Percentiles rank a stretch among this genome's conserved stretches.
Conservation (phyloP, 345 rosid species). For the Melastoma malabathricum region DNA sequence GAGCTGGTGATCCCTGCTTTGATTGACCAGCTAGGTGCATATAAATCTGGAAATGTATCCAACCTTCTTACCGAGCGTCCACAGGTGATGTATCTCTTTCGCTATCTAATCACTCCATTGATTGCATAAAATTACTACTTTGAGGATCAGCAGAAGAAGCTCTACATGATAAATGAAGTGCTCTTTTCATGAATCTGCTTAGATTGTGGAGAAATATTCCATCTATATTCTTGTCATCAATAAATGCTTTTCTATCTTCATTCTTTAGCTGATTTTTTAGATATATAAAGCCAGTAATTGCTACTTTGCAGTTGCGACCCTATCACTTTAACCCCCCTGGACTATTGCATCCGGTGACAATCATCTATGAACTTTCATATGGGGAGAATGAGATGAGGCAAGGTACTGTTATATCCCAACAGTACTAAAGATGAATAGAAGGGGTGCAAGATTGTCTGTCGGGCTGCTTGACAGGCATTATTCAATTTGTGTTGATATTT, state of each 20-base stretch:
- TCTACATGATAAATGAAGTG: too few species aligned
- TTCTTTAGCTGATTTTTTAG: neutral
- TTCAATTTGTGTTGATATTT: neutral
- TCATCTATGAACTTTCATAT: slow-evolving; percentile 71
- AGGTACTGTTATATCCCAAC: slow-evolving; percentile 27
- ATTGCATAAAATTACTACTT: too few species aligned
- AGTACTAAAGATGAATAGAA: slow-evolving; percentile 1
- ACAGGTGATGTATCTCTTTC: slow-evolving; percentile 27
- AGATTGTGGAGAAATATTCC: too few species aligned
- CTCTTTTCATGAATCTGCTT: too few species aligned
- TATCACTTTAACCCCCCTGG: slow-evolving; percentile 73
- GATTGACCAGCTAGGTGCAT: slow-evolving; percentile 59
- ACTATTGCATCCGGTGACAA: slow-evolving; percentile 61
- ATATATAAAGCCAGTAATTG: neutral
- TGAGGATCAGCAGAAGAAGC: too few species aligned
- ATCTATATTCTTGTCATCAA: neutral
- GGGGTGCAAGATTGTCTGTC: neutral
- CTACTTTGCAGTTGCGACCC: slow-evolving; percentile 37
- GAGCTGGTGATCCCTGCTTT: slow-evolving; percentile 61
- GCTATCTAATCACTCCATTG: neutral
- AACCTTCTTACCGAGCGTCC: slow-evolving; percentile 41
- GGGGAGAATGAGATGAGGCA: slow-evolving; percentile 90
- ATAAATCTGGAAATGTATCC: slow-evolving; percentile 44
- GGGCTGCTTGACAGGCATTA: neutral
- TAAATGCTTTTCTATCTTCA: neutral